phyloP scores from a whole-genome alignment of 768 basidiomycete species.

The Leccinum incarnatum region DNA sequence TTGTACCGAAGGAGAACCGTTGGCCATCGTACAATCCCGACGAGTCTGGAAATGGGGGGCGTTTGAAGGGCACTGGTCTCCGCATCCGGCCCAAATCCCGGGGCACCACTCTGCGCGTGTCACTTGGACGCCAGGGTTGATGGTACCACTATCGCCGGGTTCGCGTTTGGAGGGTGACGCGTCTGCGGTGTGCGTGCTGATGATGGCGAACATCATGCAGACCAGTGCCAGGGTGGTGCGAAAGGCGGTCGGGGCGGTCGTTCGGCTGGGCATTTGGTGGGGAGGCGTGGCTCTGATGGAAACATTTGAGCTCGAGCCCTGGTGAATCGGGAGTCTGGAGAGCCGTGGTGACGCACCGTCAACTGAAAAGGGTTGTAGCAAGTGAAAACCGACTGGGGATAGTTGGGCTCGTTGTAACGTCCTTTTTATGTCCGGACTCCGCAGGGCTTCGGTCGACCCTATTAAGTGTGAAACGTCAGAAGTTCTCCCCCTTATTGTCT shows the following conservation, averaged over 20 bases:
- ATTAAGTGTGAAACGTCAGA: no score
- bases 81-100: slow-evolving; percentile 13
- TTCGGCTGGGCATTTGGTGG: not conserved
- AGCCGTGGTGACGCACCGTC: not conserved
- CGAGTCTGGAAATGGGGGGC: slow-evolving; percentile 14
- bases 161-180: not conserved
- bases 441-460: not conserved
- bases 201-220: not conserved
- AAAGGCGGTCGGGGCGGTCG: not conserved
- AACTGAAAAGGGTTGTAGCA: not conserved
- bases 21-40: slow-evolving; percentile 6
- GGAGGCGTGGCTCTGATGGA: not conserved
- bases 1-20: slow-evolving; percentile 3
- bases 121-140: not conserved
- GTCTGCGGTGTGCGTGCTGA: not conserved
- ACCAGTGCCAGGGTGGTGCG: not conserved
- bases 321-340: not conserved
- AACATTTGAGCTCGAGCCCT: not conserved
- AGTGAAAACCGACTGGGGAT: not conserved
- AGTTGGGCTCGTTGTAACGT: not conserved
- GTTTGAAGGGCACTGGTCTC: slow-evolving; percentile 7
- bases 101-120: slow-evolving; percentile 5
- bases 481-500: not conserved
- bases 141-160: not conserved
- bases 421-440: not conserved